Conservation (phyloP, 192 early-diverging fungal species). For the Entomortierella beljakovae region DNA sequence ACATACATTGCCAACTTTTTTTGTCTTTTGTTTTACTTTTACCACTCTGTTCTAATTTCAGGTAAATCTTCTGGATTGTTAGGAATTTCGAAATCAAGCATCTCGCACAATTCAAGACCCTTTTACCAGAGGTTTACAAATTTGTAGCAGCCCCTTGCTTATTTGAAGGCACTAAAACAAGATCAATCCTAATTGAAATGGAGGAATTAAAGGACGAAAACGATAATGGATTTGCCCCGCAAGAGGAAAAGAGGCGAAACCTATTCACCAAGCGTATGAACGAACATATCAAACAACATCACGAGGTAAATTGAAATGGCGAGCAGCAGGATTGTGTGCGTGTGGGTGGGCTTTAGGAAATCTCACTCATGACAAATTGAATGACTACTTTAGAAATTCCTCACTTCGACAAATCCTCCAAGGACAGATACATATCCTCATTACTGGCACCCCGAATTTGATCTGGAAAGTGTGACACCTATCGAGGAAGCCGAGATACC, state of each 20-base stretch:
- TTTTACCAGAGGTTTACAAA: conserved; percentile 39
- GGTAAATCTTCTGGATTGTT: neutral
- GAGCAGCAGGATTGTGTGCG: neutral
- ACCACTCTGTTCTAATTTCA: neutral
- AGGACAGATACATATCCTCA: conserved; percentile 36
- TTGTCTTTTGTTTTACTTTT: neutral
- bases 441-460: conserved; percentile 46
- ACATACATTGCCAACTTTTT: too few relatives aligned
- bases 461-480: conserved; percentile 31
- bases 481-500: conserved; percentile 34
- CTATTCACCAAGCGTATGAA: conserved; percentile 21
- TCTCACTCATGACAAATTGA: neutral
- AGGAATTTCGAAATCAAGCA: conserved; percentile 52
- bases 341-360: neutral
- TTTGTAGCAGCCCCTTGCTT: conserved; percentile 25
- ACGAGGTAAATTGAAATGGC: conserved; percentile 14
- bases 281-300: conserved; percentile 14
- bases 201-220: conserved; percentile 15
- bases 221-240: conserved; percentile 9
- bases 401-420: conserved; percentile 18
- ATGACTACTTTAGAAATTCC: conserved; percentile 15
- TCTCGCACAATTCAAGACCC: conserved; percentile 45
- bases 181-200: conserved; percentile 37
- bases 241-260: conserved; percentile 18
- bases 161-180: conserved; percentile 20